Evolutionary conservation across 257 asterid species (phyloP).

Genomic region (Ilex asprella): DNA sequence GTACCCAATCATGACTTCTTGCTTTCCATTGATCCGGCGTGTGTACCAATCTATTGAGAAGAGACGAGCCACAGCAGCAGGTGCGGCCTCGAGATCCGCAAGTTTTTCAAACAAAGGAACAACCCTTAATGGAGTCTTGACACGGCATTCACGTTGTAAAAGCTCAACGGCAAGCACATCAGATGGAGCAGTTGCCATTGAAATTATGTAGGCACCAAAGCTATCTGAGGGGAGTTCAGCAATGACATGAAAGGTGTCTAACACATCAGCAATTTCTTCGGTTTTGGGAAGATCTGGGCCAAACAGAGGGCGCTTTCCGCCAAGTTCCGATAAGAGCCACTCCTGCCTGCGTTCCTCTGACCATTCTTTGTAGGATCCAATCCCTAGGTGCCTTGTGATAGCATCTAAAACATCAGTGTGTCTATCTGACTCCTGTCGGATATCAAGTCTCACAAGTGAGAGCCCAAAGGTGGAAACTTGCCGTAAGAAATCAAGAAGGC

Average conservation of each 20-base stretch:
- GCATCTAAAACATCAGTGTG: conserved; percentile 94
- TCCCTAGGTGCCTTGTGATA: conserved; percentile 65
- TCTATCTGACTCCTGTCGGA: conserved; percentile 88
- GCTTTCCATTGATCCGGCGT: conserved; percentile 69
- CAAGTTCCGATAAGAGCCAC: conserved; percentile 86
- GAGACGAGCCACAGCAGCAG: conserved; percentile 79
- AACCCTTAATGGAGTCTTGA: conserved; percentile 63
- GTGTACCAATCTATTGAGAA: conserved; percentile 88
- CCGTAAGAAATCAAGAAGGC: conserved; percentile 89
- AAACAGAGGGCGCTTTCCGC: conserved; percentile 83
- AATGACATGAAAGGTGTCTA: conserved; percentile 70
- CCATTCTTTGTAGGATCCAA: conserved; percentile 92
- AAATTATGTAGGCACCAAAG: conserved; percentile 87
- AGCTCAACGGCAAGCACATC: conserved; percentile 97
- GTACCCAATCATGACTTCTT: conserved; percentile 97
- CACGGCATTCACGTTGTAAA: conserved; percentile 78
- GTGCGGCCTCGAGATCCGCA: conserved; percentile 88
- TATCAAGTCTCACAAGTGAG: conserved; percentile 83
- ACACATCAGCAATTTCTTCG: conserved; percentile 80
- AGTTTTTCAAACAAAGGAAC: conserved; percentile 88
- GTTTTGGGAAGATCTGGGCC: conserved; percentile 89
- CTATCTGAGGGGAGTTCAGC: conserved; percentile 73
- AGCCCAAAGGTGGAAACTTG: conserved; percentile 97
- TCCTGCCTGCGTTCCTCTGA: conserved; percentile 76
- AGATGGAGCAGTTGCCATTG: conserved; percentile 95